A percentile compares a stretch with the other conserved stretches of the same genome.
These are phyloP conservation scores for Heterobasidion annosum DNA, from an alignment of 1,284 basidiomycete genomes.

Conservation along the genomic window DNA sequence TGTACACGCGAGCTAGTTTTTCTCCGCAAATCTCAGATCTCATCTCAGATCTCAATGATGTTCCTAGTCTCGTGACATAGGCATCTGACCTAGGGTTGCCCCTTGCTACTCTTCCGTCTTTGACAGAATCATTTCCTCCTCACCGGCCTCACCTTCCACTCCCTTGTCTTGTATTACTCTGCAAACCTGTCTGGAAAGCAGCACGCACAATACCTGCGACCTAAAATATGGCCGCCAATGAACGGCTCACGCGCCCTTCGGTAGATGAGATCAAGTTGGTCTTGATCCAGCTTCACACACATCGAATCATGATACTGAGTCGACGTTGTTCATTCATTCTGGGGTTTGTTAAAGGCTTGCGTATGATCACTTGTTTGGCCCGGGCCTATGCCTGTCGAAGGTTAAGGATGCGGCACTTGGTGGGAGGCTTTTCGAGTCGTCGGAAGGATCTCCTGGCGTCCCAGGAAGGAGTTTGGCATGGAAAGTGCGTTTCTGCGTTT, in stretches of 20 bases:
- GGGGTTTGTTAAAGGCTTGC: slow-evolving; percentile 33
- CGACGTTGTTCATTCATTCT: not conserved
- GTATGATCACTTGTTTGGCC: slow-evolving; percentile 53
- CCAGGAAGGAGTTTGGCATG: slow-evolving; percentile 68
- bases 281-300: not conserved
- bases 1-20: no score
- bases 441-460: slow-evolving; percentile 33
- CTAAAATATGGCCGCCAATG: slow-evolving; percentile 7
- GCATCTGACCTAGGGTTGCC: no score
- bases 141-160: no score
- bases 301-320: not conserved
- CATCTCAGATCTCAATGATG: no score
- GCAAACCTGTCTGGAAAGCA: not conserved
- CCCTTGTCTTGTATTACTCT: no score
- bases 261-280: slow-evolving; percentile 8
- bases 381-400: slow-evolving; percentile 45
- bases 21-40: no score
- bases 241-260: slow-evolving; percentile 5
- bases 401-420: slow-evolving; percentile 55
- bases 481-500: slow-evolving; percentile 44
- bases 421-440: slow-evolving; percentile 43
- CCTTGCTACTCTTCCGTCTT: no score
- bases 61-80: no score
- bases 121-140: no score
- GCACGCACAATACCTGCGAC: not conserved